A percentile compares a stretch with the other conserved stretches of the same genome.
These are phyloP conservation scores for Acacia confusa DNA, from an alignment of 306 rosid species.

Conservation along the genomic window DNA sequence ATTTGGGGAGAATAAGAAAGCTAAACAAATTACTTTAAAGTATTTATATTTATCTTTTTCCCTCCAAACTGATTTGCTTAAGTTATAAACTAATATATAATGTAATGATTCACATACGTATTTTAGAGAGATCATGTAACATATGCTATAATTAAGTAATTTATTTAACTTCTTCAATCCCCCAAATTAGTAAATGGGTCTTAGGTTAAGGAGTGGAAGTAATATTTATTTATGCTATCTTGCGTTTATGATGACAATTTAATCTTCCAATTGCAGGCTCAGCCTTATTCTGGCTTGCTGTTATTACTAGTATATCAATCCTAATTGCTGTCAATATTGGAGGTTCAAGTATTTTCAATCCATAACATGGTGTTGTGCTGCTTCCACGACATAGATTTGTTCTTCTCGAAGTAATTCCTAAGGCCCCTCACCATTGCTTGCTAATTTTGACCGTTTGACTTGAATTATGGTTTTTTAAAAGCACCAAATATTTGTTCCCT, in stretches of 20 bases:
- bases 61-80: no score
- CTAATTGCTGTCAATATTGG: conserved; percentile 76
- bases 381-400: conserved; percentile 33
- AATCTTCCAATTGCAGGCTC: conserved; percentile 61
- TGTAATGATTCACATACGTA: no score
- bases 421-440: conserved; percentile 17
- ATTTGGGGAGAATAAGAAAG: no score
- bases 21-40: no score
- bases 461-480: background rate
- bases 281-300: conserved; percentile 83
- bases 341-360: conserved; percentile 89
- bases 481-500: background rate
- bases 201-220: no score
- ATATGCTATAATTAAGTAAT: no score
- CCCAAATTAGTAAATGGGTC: no score
- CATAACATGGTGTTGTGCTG: conserved; percentile 44
- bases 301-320: conserved; percentile 62
- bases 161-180: no score
- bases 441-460: background rate
- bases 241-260: conserved; percentile 19
- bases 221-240: background rate
- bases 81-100: no score
- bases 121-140: no score
- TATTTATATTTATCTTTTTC: no score
- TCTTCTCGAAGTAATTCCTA: conserved; percentile 41